Evolutionary conservation across 2,329 filamentous ascomycete genomes (phyloP).

Genomic region (Microsporum audouinii): DNA sequence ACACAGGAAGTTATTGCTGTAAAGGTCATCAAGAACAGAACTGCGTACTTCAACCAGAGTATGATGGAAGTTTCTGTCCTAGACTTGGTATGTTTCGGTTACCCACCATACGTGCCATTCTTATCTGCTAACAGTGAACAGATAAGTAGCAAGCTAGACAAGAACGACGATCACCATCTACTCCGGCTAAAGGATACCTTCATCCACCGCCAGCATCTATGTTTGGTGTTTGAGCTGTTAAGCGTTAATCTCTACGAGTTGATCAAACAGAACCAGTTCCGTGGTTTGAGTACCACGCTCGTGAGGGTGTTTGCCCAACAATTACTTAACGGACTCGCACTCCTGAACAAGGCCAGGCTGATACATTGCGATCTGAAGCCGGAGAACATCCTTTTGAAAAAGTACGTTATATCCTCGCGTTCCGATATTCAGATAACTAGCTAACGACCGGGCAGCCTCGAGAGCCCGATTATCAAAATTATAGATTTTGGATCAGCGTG

Average conservation of each 20-base stretch:
- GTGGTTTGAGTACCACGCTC: conserved; percentile 88
- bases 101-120: background rate
- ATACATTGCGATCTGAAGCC: conserved; percentile 98
- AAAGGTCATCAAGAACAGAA: conserved; percentile 98
- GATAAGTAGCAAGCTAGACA: conserved; percentile 97
- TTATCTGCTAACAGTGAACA: conserved; percentile 26
- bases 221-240: conserved; percentile 87
- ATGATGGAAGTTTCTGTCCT: conserved; percentile 99
- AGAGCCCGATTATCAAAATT: conserved; percentile 98
- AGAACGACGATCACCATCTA: conserved; percentile 96
- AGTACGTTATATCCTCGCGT: conserved; percentile 40
- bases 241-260: conserved; percentile 97
- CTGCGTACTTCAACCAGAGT: conserved; percentile 98
- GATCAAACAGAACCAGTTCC: conserved; percentile 99
- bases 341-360: conserved; percentile 89
- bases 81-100: conserved; percentile 56
- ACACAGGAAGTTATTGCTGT: conserved; percentile 97
- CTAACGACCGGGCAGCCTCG: conserved; percentile 45
- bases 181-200: conserved; percentile 94
- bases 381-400: conserved; percentile 95
- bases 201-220: conserved; percentile 93
- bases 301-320: conserved; percentile 97
- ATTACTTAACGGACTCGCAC: conserved; percentile 76
- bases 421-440: background rate
- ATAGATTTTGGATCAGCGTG: conserved; percentile 99